Conservation (phyloP, 139 green algal genomes). For the Volvox africanus region DNA sequence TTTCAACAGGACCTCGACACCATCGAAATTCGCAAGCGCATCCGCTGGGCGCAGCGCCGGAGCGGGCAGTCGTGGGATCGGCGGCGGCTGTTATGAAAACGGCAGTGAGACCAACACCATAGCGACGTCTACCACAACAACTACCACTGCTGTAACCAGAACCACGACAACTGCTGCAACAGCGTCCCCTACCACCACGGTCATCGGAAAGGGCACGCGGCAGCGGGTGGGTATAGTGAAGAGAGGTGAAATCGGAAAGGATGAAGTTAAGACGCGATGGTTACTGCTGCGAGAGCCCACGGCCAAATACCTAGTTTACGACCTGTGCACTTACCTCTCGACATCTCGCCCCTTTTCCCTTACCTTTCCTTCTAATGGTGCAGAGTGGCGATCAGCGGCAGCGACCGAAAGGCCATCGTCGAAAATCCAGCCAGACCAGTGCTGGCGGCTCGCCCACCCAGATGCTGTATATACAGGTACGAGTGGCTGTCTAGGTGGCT, state of each 20-base stretch:
- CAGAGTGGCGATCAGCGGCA: background rate
- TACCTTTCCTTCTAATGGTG: background rate
- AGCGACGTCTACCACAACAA: background rate
- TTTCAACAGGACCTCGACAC: background rate
- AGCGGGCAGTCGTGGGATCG: background rate
- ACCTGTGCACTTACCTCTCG: background rate
- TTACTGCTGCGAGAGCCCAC: too few species aligned
- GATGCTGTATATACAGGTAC: conserved; percentile 93
- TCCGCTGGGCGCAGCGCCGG: too few species aligned
- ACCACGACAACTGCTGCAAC: background rate
- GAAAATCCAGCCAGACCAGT: background rate
- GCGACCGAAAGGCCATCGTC: background rate
- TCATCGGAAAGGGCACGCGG: background rate
- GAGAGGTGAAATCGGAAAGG: too few species aligned
- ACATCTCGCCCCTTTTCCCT: background rate
- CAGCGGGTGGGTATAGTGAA: background rate
- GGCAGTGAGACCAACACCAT: background rate
- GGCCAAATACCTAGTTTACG: background rate
- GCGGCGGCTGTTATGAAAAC: background rate
- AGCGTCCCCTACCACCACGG: background rate
- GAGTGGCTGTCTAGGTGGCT: too few species aligned
- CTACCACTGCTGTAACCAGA: background rate
- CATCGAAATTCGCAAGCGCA: background rate
- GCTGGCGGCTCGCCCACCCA: conserved; percentile 47
- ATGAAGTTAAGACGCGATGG: too few species aligned